Evolutionary conservation across 768 basidiomycete genomes (phyloP).

Genomic region (Tricholomella constricta): DNA sequence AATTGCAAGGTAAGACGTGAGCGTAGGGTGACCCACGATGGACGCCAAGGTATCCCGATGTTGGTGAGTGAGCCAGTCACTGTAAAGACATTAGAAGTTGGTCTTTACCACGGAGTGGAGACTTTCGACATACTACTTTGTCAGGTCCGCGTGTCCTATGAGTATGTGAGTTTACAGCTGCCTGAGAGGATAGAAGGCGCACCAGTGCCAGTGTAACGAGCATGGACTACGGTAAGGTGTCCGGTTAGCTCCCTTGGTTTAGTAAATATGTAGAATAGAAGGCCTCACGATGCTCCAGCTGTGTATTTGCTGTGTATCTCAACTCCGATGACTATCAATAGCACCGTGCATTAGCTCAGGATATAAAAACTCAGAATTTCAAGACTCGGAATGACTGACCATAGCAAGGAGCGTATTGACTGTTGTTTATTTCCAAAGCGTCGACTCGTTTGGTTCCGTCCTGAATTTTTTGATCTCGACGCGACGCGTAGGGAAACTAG

Average conservation of each 20-base stretch:
- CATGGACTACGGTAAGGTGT: slow-evolving; percentile 66
- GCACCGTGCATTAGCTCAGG: slow-evolving; percentile 11
- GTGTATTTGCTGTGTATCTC: slow-evolving; percentile 94
- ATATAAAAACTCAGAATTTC: not conserved
- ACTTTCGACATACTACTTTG: slow-evolving; percentile 77
- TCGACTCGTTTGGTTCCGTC: not conserved
- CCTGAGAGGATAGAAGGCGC: slow-evolving; percentile 23
- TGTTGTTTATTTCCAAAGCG: slow-evolving; percentile 26
- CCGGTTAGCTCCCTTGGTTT: too few species aligned
- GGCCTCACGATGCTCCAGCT: slow-evolving; percentile 87
- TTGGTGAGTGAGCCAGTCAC: slow-evolving; percentile 98
- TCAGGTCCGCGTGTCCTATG: slow-evolving; percentile 91
- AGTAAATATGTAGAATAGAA: slow-evolving; percentile 9
- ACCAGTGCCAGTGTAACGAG: slow-evolving; percentile 96
- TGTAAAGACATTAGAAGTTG: slow-evolving; percentile 32
- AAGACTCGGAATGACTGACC: slow-evolving; percentile 43
- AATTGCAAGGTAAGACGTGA: slow-evolving; percentile 86
- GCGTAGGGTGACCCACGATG: slow-evolving; percentile 87
- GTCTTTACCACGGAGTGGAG: slow-evolving; percentile 7
- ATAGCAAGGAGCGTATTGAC: slow-evolving; percentile 39
- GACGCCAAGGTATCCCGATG: slow-evolving; percentile 94
- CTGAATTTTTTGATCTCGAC: slow-evolving; percentile 12
- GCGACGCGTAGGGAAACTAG: not conserved
- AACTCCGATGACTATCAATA: slow-evolving; percentile 78
- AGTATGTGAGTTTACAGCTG: slow-evolving; percentile 9